Evolutionary conservation across 169 alveolate genomes (phyloP).

Genomic region (Cryptosporidium bovis): DNA sequence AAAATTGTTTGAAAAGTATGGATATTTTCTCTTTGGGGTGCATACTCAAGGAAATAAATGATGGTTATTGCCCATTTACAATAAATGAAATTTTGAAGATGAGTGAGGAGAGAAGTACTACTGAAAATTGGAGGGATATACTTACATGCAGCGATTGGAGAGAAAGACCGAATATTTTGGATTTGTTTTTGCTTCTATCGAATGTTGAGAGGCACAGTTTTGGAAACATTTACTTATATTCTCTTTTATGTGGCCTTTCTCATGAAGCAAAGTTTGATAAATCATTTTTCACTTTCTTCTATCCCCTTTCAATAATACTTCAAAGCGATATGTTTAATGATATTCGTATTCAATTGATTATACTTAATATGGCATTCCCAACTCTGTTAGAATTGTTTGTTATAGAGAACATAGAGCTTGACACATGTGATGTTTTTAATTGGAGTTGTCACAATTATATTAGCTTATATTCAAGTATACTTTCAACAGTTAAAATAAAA

Average conservation of each 20-base stretch:
- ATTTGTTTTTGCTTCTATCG: neutral
- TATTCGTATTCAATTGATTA: constrained; percentile 13
- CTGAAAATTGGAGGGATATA: neutral
- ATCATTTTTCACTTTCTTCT: constrained; percentile 44
- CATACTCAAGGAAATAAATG: constrained; percentile 26
- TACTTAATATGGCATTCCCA: constrained; percentile 24
- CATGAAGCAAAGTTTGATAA: neutral
- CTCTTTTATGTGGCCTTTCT: neutral
- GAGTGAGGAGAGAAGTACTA: neutral
- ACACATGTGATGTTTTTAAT: neutral
- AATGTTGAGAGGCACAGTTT: neutral
- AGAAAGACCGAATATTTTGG: constrained; percentile 13
- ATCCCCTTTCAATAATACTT: constrained; percentile 57
- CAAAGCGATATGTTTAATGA: constrained; percentile 27
- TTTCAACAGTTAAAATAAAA: constrained; percentile 37
- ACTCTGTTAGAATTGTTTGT: constrained; percentile 34
- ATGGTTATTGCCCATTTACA: constrained; percentile 22
- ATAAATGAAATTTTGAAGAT: constrained; percentile 31
- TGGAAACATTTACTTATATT: neutral
- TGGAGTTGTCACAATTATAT: neutral
- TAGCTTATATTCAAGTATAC: neutral
- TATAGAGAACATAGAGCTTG: constrained; percentile 3
- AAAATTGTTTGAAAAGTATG: constrained; percentile 8
- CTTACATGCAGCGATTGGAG: neutral
- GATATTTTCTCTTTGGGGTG: constrained; percentile 68